Evolutionary conservation across 345 rosid genomes (phyloP).

Genomic region (Schrenkiella parvula): DNA sequence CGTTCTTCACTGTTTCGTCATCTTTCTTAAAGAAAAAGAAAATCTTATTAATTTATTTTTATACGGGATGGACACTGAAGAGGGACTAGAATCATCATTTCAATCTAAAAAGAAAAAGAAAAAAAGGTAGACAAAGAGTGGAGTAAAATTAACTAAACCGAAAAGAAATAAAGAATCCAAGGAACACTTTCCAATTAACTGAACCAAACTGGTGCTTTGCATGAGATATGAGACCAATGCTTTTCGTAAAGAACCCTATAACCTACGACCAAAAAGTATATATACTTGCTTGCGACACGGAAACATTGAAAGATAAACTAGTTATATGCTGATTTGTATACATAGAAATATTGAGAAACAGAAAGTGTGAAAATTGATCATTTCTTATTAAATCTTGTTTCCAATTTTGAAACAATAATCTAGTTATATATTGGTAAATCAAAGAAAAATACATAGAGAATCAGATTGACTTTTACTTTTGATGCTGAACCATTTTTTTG

Average conservation of each 20-base stretch:
- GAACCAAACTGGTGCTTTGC: constrained; percentile 32
- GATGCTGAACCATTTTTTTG: too few relatives aligned
- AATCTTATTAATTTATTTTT: background rate
- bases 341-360: background rate
- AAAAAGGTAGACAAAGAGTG: background rate
- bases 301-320: constrained; percentile 16
- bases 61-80: constrained; percentile 13
- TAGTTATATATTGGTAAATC: too few relatives aligned
- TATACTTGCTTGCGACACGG: constrained; percentile 33
- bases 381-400: too few relatives aligned
- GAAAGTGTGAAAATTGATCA: too few relatives aligned
- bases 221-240: constrained; percentile 22
- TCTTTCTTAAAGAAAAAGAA: constrained; percentile 19
- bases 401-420: too few relatives aligned
- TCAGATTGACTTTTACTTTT: too few relatives aligned
- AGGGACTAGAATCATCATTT: constrained; percentile 22
- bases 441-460: too few relatives aligned
- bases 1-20: constrained; percentile 13
- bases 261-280: constrained; percentile 24
- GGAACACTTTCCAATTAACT: constrained; percentile 27
- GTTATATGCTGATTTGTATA: constrained; percentile 2
- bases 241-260: constrained; percentile 32
- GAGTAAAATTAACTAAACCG: background rate
- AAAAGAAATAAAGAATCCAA: constrained; percentile 19
- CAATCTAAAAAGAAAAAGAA: background rate